A percentile compares a stretch with the other conserved stretches of the same genome.
Evolutionary conservation across 345 rosid species (phyloP).

Genomic region (Linum lewisii): DNA sequence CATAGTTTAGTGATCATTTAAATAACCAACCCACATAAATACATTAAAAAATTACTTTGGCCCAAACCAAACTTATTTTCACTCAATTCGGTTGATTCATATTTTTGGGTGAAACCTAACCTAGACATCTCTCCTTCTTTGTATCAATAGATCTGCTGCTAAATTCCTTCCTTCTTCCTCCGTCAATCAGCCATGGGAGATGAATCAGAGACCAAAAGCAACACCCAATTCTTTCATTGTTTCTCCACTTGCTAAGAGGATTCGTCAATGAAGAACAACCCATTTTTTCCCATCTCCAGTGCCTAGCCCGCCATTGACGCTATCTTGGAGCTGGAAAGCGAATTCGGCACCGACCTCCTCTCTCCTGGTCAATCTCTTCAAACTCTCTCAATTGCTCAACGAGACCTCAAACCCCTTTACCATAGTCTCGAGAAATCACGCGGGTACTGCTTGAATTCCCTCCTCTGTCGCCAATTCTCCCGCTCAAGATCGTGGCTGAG

Average conservation of each 20-base stretch:
- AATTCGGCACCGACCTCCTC: conserved; percentile 8
- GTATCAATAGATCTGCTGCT: too few species aligned
- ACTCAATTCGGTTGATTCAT: too few species aligned
- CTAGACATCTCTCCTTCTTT: too few species aligned
- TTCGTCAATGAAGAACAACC: conserved; percentile 25
- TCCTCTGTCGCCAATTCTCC: conserved; percentile 30
- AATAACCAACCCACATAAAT: too few species aligned
- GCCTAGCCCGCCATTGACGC: conserved; percentile 16
- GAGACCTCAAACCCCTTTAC: conserved; percentile 27
- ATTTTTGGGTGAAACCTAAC: too few species aligned
- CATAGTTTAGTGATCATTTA: too few species aligned
- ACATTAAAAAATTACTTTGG: too few species aligned
- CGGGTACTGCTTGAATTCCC: conserved; percentile 19
- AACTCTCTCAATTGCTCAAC: too few species aligned
- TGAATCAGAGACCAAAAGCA: neutral
- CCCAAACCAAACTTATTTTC: too few species aligned
- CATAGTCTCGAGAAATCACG: conserved; percentile 21
- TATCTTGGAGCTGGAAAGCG: conserved; percentile 19
- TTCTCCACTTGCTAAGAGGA: too few species aligned
- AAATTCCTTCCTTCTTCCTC: too few species aligned
- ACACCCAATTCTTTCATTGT: neutral
- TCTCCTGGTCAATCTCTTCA: conserved; percentile 11
- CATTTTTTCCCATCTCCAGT: conserved; percentile 21
- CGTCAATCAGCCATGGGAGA: conserved; percentile 6
- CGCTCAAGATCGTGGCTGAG: conserved; percentile 22